phyloP scores from a whole-genome alignment of 176 grass and related monocot genomes.

The Stipa capillata region DNA sequence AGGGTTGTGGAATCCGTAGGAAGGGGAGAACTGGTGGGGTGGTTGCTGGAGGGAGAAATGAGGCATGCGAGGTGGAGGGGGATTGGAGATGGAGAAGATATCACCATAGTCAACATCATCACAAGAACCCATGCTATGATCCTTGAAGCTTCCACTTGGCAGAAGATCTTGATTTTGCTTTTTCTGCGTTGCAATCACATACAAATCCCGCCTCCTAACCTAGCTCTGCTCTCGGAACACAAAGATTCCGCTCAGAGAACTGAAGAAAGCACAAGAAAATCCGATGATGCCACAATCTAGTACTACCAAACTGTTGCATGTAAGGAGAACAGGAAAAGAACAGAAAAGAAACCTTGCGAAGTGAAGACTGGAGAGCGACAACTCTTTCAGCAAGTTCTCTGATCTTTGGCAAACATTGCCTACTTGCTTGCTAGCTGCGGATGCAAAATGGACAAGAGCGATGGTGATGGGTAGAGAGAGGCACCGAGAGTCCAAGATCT shows the following conservation, averaged over 20 bases:
- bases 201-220: not conserved
- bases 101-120: conserved; percentile 13
- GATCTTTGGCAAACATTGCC: not conserved
- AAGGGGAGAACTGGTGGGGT: not conserved
- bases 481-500: no score
- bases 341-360: not conserved
- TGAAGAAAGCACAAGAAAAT: not conserved
- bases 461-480: no score
- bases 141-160: not conserved
- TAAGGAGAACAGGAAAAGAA: not conserved
- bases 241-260: not conserved
- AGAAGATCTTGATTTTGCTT: not conserved
- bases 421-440: not conserved
- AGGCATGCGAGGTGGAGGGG: not conserved
- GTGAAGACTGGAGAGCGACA: not conserved
- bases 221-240: not conserved
- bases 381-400: not conserved
- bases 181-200: not conserved
- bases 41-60: conserved; percentile 18
- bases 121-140: not conserved
- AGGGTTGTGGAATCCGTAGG: not conserved
- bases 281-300: not conserved
- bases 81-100: not conserved
- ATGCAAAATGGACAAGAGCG: no score
- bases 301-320: not conserved